Evolutionary conservation across 2,329 filamentous ascomycete species (phyloP), one percentile per base, ranked within the genome.

Genomic region (Shiraia sp.): DNA sequence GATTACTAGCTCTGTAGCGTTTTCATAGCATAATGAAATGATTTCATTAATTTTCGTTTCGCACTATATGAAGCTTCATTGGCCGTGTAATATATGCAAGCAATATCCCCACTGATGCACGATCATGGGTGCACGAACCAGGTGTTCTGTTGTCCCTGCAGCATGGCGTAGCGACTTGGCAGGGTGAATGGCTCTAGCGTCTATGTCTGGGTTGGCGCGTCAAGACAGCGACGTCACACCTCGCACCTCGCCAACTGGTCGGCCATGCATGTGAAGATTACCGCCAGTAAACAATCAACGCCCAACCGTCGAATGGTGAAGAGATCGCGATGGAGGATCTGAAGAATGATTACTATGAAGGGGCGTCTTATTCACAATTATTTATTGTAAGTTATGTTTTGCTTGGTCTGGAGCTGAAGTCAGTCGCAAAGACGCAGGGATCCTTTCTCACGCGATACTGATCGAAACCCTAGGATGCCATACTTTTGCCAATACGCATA

Each of bases 401-500:
- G n/a, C n/a, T n/a, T n/a, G n/a, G n/a, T n/a, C n/a, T n/a, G n/a
- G n/a, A n/a, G n/a, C n/a, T n/a, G n/a, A 10, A 5, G n/a, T 25
- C 33, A 16, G 17, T 14, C 17, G 17, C 5, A 22, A 16, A 22
- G 31, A 23, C 3, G n/a, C 19, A 10, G 4, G n/a, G 23, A 13
- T 23, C 10, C 14, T 19, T 17, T 13, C 32, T 22, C 22, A 9
- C 9, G 7, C 19, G 7, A 40, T 32, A 33, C 51, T 55, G 33
- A 61, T 36, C 26, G 6, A 24, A 10, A 7, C 12, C 3, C 3
- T 51, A 86, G 82, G 73, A 77, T 55, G 68, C 75, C 44, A 59
- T 81, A 45, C 70, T 81, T 41, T 64, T 71, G 19, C 82, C 82
- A 13, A 55, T 85, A 49, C 77, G 73, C 47, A 65, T 79, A 51